Percentiles rank a stretch among this genome's conserved stretches.
Conservation (phyloP, 441 rosid species). For the Rhodomyrtus psidioides region DNA sequence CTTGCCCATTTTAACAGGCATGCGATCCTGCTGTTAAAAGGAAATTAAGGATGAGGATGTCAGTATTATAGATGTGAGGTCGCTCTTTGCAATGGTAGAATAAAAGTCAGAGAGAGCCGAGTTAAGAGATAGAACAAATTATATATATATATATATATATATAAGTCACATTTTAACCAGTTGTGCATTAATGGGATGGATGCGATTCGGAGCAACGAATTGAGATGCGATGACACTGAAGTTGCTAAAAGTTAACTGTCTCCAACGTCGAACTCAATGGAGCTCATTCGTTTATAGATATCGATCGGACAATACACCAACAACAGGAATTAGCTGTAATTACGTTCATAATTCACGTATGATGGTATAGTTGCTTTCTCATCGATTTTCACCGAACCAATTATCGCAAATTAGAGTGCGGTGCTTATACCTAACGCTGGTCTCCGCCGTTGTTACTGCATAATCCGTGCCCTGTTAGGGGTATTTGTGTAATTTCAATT, state of each 20-base stretch:
- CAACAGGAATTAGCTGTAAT: neutral
- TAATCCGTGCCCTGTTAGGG: accelerated
- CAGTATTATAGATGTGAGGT: no score
- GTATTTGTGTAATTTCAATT: neutral
- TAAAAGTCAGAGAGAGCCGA: no score
- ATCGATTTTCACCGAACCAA: neutral
- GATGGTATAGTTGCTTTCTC: neutral
- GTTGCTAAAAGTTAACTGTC: neutral
- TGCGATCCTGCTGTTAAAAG: no score
- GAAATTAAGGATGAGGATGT: no score
- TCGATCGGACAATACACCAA: neutral
- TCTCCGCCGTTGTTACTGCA: neutral
- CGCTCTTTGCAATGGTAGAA: no score
- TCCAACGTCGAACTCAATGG: neutral
- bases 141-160: no score
- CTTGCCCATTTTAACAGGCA: no score
- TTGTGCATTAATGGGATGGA: no score
- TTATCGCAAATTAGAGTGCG: neutral
- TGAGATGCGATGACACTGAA: neutral
- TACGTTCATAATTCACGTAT: neutral
- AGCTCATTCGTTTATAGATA: neutral
- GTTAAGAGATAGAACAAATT: no score
- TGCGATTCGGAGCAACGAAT: no score
- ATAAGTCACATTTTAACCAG: no score
- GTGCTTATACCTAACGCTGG: neutral